A percentile compares a stretch with the other conserved stretches of the same genome.
Evolutionary conservation across 805 yeast species (phyloP).

Genomic region (Starmerella apicola): DNA sequence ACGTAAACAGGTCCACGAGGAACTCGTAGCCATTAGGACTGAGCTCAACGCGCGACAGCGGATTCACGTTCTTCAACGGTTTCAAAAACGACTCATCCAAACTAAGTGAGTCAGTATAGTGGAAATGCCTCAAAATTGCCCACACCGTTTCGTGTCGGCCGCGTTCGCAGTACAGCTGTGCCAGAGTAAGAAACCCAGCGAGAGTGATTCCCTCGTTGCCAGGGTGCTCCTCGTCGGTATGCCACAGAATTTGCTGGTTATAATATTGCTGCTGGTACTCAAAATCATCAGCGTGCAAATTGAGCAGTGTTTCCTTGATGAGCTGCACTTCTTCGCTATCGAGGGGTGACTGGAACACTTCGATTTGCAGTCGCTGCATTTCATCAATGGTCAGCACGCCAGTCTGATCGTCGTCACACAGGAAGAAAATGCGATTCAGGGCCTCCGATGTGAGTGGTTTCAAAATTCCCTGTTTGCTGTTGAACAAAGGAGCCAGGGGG

Average conservation of each 20-base stretch:
- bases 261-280: neutral
- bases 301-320: conserved; percentile 29
- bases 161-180: conserved; percentile 70
- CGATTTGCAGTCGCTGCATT: conserved; percentile 52
- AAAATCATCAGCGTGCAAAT: conserved; percentile 25
- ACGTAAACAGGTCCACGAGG: conserved; percentile 74
- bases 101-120: conserved; percentile 84
- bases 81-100: conserved; percentile 65
- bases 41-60: conserved; percentile 70
- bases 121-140: conserved; percentile 82
- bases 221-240: neutral
- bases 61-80: conserved; percentile 67
- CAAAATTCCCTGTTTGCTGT: conserved; percentile 73
- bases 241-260: neutral
- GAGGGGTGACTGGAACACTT: conserved; percentile 55
- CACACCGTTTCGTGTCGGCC: conserved; percentile 96
- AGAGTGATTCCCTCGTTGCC: conserved; percentile 46
- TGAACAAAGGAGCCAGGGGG: conserved; percentile 86
- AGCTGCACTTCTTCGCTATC: conserved; percentile 32
- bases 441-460: conserved; percentile 71
- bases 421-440: conserved; percentile 61
- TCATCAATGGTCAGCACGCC: conserved; percentile 65
- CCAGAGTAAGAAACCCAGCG: conserved; percentile 65
- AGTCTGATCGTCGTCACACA: conserved; percentile 85
- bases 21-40: conserved; percentile 88